These are phyloP conservation scores for Aspergillus novofumigatus DNA, from an alignment of 2,329 filamentous ascomycete genomes.

Conservation along the genomic window DNA sequence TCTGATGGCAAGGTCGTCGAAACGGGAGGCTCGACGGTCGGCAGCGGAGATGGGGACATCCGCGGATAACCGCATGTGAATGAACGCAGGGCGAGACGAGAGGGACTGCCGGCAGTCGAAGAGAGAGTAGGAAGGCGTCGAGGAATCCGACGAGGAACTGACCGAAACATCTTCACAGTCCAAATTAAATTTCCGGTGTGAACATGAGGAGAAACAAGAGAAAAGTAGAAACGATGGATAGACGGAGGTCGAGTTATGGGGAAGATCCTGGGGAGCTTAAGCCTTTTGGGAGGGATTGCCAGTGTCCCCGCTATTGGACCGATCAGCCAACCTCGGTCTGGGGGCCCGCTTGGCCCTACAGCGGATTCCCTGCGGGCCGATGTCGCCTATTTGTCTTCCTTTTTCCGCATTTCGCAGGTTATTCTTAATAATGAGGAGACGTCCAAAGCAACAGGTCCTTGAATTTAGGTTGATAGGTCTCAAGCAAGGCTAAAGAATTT, in stretches of 20 bases:
- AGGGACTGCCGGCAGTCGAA: conserved; percentile 17
- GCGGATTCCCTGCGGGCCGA: neutral
- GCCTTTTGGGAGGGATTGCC: neutral
- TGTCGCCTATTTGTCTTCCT: neutral
- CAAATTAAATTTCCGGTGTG: neutral
- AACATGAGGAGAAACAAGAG: neutral
- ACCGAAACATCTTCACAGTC: conserved; percentile 30
- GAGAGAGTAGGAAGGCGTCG: conserved; percentile 25
- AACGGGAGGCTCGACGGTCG: conserved; percentile 57
- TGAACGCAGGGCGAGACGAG: conserved; percentile 26
- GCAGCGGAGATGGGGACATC: conserved; percentile 52
- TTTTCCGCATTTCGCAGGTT: neutral
- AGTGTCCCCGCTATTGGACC: neutral
- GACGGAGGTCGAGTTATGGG: neutral
- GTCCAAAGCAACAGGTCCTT: neutral
- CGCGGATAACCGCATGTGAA: conserved; percentile 38
- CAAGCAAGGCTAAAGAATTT: neutral
- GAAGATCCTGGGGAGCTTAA: neutral
- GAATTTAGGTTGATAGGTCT: neutral
- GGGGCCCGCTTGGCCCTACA: neutral
- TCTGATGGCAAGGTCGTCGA: conserved; percentile 63
- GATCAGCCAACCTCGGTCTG: neutral
- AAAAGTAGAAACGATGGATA: neutral
- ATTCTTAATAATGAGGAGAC: neutral
- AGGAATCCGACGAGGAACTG: conserved; percentile 32